phyloP scores from a whole-genome alignment of 1,139 yeast species.

The Saccharomyces hybrid region DNA sequence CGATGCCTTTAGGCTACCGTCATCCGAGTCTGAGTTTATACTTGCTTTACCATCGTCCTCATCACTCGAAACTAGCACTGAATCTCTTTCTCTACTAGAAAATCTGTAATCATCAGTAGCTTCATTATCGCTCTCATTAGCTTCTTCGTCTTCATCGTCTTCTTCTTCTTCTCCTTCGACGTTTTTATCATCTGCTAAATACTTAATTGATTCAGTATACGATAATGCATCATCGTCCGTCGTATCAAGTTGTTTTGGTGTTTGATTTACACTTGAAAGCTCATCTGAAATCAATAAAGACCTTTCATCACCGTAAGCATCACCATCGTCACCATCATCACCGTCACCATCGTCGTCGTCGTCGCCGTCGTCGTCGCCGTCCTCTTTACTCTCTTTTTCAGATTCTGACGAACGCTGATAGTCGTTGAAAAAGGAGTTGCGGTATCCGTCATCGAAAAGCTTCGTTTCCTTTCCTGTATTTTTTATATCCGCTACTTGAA shows the following conservation, averaged over 20 bases:
- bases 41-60: neutral
- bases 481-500: neutral
- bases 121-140: conserved; percentile 4
- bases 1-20: conserved; percentile 13
- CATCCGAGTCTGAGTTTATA: conserved; percentile 7
- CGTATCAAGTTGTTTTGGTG: neutral
- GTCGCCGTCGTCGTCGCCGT: neutral
- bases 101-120: conserved; percentile 10
- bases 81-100: conserved; percentile 12
- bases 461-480: neutral
- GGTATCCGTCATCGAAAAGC: neutral
- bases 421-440: neutral
- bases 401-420: conserved; percentile 1
- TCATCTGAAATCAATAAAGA: neutral
- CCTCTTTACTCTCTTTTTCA: neutral
- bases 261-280: neutral
- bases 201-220: conserved; percentile 16
- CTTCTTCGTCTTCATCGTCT: neutral
- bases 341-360: neutral
- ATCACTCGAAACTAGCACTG: conserved; percentile 7
- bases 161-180: neutral
- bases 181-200: conserved; percentile 6
- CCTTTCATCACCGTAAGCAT: neutral
- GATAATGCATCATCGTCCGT: conserved; percentile 17
- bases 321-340: too few relatives aligned